Conservation (phyloP, 176 grass and related monocot genomes). For the Themeda triandra region DNA sequence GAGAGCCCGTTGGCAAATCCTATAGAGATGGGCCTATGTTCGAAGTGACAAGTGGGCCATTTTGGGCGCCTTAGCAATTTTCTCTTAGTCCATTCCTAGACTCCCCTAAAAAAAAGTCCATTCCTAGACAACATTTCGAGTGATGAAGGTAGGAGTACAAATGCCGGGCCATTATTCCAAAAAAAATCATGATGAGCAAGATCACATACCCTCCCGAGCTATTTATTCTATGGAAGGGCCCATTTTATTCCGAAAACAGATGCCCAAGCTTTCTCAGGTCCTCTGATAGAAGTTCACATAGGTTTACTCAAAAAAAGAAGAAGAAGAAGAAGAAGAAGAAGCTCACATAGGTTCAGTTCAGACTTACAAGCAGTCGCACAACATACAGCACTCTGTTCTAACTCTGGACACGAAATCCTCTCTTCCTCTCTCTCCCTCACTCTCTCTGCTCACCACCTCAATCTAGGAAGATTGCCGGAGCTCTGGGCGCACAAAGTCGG, state of each 20-base stretch:
- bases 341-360: slow-evolving; percentile 17
- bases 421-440: not conserved
- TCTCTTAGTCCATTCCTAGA: too few relatives aligned
- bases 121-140: not conserved
- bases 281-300: slow-evolving; percentile 11
- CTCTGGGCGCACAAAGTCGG: slow-evolving; percentile 86
- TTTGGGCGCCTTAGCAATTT: not conserved
- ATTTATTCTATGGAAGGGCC: too few relatives aligned
- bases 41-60: not conserved
- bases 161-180: too few relatives aligned
- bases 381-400: not conserved
- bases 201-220: too few relatives aligned
- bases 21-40: not conserved
- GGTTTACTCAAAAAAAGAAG: not conserved
- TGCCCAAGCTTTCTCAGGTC: not conserved
- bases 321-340: too few relatives aligned
- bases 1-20: not conserved
- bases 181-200: not conserved
- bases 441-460: not conserved
- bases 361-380: not conserved
- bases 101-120: too few relatives aligned
- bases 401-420: not conserved
- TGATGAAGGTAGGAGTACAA: not conserved
- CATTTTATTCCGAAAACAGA: too few relatives aligned
- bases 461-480: slow-evolving; percentile 55